These are phyloP conservation scores for Sporisorium graminicola DNA, from an alignment of 1,284 basidiomycete genomes.

Conservation along the genomic window DNA sequence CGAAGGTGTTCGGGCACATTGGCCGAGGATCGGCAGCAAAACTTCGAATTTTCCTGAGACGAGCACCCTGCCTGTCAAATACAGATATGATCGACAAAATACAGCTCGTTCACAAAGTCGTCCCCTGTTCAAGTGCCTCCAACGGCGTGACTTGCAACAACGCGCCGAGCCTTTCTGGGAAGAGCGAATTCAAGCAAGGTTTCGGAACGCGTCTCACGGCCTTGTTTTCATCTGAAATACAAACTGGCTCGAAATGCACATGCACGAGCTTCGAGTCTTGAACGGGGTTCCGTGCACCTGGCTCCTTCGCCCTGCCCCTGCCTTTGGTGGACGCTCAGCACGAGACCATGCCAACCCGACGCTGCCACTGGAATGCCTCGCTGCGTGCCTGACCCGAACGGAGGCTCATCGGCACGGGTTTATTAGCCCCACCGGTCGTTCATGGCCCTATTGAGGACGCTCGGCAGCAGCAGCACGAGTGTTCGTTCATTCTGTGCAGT, in stretches of 20 bases:
- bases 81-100: slow-evolving; percentile 3
- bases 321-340: not conserved
- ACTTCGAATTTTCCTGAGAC: not conserved
- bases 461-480: not conserved
- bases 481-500: not conserved
- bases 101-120: not conserved
- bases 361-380: slow-evolving; percentile 1
- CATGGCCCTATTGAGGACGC: too few relatives aligned
- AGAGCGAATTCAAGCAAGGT: not conserved
- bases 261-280: not conserved
- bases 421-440: not conserved
- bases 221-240: not conserved
- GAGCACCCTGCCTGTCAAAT: slow-evolving; percentile 1
- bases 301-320: too few relatives aligned
- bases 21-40: slow-evolving; percentile 6
- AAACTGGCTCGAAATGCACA: not conserved
- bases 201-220: not conserved
- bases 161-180: not conserved
- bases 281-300: not conserved
- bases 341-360: not conserved
- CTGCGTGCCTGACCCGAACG: not conserved
- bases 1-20: slow-evolving; percentile 1
- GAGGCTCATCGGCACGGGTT: not conserved
- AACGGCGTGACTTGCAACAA: not conserved
- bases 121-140: not conserved